phyloP scores from a whole-genome alignment of 169 alveolate genomes.

The Plasmodium knowlesi region DNA sequence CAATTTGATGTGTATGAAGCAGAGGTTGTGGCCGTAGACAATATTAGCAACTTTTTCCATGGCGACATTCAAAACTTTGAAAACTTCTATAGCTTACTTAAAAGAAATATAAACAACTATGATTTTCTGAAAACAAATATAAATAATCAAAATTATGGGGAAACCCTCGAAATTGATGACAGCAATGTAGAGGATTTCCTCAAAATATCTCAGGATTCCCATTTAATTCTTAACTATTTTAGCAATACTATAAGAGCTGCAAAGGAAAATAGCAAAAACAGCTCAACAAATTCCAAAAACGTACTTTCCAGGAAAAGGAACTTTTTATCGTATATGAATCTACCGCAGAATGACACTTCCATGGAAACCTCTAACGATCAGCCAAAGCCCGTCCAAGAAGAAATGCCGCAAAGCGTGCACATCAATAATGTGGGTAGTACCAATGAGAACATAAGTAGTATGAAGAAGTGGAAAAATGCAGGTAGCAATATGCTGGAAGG shows the following conservation, averaged over 20 bases:
- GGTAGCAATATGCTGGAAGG: neutral
- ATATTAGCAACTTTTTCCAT: constrained; percentile 23
- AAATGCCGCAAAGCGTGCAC: neutral
- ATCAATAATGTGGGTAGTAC: neutral
- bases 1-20: constrained; percentile 75
- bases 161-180: constrained; percentile 12
- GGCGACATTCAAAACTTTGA: constrained; percentile 36
- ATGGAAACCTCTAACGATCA: neutral
- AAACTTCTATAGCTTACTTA: constrained; percentile 20
- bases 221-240: constrained; percentile 21
- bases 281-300: neutral
- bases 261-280: neutral
- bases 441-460: neutral
- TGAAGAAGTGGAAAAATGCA: neutral
- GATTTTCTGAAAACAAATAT: constrained; percentile 29
- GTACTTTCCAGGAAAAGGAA: neutral
- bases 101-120: constrained; percentile 47
- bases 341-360: neutral
- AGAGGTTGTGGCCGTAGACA: constrained; percentile 59
- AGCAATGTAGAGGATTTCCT: constrained; percentile 39
- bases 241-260: neutral
- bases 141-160: neutral
- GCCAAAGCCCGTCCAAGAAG: neutral
- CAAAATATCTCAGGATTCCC: constrained; percentile 2
- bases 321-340: neutral